Evolutionary conservation across 1,284 basidiomycete genomes (phyloP).

Genomic region (Inonotus obliquus): DNA sequence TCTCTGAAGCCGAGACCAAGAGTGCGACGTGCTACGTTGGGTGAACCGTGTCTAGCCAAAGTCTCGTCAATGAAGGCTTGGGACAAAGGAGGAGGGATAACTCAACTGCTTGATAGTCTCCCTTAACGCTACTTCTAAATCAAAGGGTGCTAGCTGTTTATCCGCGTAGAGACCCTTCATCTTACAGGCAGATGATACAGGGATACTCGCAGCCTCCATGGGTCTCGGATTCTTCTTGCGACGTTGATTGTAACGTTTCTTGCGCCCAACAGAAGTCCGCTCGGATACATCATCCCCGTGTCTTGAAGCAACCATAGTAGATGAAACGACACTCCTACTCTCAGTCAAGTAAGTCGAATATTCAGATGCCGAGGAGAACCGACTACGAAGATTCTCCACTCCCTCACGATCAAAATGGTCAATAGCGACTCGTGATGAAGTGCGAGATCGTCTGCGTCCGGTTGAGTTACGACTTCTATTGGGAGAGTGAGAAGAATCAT

Average conservation of each 20-base stretch:
- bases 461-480: not conserved
- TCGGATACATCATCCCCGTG: too few relatives aligned
- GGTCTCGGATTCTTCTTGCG: too few relatives aligned
- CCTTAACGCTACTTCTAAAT: conserved; percentile 6
- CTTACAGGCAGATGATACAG: not conserved
- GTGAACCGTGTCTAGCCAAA: not conserved
- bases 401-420: conserved; percentile 19
- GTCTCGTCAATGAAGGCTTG: not conserved
- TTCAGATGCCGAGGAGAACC: not conserved
- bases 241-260: too few relatives aligned
- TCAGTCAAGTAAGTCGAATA: not conserved
- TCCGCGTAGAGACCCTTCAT: not conserved
- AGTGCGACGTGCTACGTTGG: not conserved
- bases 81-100: not conserved
- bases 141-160: not conserved
- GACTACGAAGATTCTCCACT: conserved; percentile 11
- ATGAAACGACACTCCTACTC: not conserved
- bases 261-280: too few relatives aligned
- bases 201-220: not conserved
- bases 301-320: too few relatives aligned
- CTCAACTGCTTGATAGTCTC: conserved; percentile 9
- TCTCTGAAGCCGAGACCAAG: conserved; percentile 21
- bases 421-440: conserved; percentile 12
- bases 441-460: not conserved
- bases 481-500: not conserved